Percentiles rank a stretch among this genome's conserved stretches.
Conservation (phyloP, 202 grass and related monocot species). For the Bolboschoenoplectus hybrid region DNA sequence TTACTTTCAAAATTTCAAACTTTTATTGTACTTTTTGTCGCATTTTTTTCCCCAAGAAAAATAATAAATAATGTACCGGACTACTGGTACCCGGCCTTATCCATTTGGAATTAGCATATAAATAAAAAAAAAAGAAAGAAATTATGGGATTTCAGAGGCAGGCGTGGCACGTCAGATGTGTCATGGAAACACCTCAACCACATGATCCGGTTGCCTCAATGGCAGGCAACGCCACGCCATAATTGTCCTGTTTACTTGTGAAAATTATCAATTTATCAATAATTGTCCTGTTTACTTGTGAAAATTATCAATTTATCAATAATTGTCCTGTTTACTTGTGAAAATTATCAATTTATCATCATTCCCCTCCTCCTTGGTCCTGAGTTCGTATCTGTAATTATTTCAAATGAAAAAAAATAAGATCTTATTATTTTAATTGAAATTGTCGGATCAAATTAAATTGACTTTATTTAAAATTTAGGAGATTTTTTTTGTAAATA, state of each 20-base stretch:
- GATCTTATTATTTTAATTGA: no score
- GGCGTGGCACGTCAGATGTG: constrained; percentile 30
- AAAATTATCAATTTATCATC: neutral
- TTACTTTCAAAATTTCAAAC: neutral
- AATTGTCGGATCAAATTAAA: no score
- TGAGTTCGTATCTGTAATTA: no score
- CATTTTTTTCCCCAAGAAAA: neutral
- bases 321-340: neutral
- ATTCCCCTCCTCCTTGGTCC: neutral
- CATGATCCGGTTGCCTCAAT: constrained; percentile 33
- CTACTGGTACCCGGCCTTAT: neutral
- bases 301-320: neutral
- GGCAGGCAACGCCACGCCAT: constrained; percentile 40
- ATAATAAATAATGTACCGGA: neutral
- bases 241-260: constrained; percentile 20
- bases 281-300: neutral
- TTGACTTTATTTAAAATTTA: no score
- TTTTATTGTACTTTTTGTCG: no score
- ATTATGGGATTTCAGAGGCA: neutral
- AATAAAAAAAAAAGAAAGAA: neutral
- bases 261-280: no score
- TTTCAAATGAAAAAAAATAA: no score
- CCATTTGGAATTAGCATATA: neutral
- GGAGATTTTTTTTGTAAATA: no score
- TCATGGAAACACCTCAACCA: constrained; percentile 18